Conservation (phyloP, 257 asterid species). For the Nicotiana sylvestris region DNA sequence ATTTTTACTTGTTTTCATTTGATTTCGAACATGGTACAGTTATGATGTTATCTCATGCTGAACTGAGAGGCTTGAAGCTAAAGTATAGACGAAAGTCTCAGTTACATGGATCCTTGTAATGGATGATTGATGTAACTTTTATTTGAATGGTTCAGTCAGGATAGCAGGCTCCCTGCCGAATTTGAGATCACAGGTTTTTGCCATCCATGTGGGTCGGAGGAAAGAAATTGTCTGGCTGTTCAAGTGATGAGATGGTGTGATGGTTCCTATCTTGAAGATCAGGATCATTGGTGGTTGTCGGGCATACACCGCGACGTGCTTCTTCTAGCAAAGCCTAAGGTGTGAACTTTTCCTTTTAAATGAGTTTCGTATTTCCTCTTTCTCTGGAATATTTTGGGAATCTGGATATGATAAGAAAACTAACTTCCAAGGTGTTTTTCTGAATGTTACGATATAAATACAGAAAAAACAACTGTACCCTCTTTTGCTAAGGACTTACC, state of each 20-base stretch:
- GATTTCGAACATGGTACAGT: background rate
- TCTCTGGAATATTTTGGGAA: background rate
- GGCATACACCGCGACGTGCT: constrained; percentile 98
- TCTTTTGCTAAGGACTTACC: background rate
- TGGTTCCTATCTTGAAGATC: constrained; percentile 99
- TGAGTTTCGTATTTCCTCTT: background rate
- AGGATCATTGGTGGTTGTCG: constrained; percentile 98
- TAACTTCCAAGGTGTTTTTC: background rate
- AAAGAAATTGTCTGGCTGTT: constrained; percentile 77
- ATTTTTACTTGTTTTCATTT: background rate
- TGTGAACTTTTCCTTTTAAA: constrained; percentile 23
- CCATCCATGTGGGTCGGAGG: constrained; percentile 68
- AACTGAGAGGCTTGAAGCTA: background rate
- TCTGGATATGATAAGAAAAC: background rate
- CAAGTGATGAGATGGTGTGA: constrained; percentile 98
- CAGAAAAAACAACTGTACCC: background rate
- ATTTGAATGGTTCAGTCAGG: constrained; percentile 60
- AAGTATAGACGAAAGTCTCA: background rate
- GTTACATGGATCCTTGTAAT: constrained; percentile 5
- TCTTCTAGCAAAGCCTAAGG: constrained; percentile 90
- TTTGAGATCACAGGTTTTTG: constrained; percentile 92
- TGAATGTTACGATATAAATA: background rate
- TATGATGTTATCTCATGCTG: background rate
- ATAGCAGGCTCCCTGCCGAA: constrained; percentile 96
- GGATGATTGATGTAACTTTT: constrained; percentile 12